Base-by-base conservation (phyloP, 768 basidiomycete species). In the Lactifluus echinatus region DNA sequence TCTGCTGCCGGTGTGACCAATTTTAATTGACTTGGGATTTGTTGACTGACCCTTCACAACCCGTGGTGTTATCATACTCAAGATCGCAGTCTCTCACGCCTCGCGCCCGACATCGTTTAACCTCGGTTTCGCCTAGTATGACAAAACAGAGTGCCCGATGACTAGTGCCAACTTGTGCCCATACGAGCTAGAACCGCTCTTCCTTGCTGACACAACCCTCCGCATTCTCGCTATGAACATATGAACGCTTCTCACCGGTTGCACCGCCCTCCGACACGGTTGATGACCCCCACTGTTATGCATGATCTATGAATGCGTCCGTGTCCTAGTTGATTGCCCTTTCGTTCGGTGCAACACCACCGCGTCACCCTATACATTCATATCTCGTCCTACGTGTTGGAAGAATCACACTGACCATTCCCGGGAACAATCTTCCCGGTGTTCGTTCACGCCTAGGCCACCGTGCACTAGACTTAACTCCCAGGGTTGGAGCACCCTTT, bases 351-450 rank as follows among this genome's bases (percentile, higher is more conserved):
- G 34, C 39, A 37, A 42, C 43, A 54, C 46, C 50, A 57, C 51
- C 37, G 56, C 56, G 51, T 47, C 40, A 19, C 40, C 6, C 24
- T 19, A 47, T 21, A 37, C 37, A 44, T 58, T 58, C 57, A 53
- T 47, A 58, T 58, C 52, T 59, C 10, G 37, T 49, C 53, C 46
- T 33, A 40, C 57, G 37, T 40, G 39, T 50, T 55, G 34, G 53
- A 55, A 39, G 58, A 59, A 55, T 59, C 58, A 59, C 57, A 59
- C 28, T 55, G 17, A 19, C 57, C 42, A n/a, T 59, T 54, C 57
- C 8, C 44, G 40, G 57, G n/a, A 54, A 39, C n/a, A 44, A 48
- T 58, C 52, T 34, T 23, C 47, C 57, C 52, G 37, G n/a, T 24
- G 28, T 28, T 48, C 28, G 15, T 54, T 50, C 48, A 55, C 53